A percentile compares a stretch with the other conserved stretches of the same genome.
Evolutionary conservation across 164 flowering plant genomes (phyloP).

Genomic region (Aristolochia fimbriata): DNA sequence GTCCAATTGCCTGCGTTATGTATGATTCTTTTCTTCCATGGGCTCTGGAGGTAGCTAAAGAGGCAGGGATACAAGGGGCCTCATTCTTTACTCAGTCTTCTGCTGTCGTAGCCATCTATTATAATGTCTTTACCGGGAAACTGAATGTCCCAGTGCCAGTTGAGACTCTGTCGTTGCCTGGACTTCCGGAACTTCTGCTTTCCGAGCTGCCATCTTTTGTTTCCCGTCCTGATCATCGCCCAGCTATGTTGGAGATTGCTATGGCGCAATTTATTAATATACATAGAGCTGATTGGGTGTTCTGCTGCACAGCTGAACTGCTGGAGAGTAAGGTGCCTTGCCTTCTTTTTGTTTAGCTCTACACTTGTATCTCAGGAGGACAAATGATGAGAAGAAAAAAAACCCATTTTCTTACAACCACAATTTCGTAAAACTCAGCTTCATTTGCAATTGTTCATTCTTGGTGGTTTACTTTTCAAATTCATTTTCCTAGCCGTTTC

Average conservation of each 20-base stretch:
- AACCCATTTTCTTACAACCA: not conserved
- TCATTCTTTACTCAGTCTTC: conserved; percentile 16
- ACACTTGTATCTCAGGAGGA: not conserved
- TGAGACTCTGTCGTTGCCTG: not conserved
- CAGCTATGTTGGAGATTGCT: not conserved
- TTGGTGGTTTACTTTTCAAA: too few species aligned
- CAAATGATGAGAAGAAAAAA: not conserved
- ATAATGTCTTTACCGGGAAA: not conserved
- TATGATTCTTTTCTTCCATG: conserved; percentile 13
- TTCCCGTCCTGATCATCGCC: conserved; percentile 4
- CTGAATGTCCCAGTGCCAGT: not conserved
- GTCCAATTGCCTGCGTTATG: conserved; percentile 7
- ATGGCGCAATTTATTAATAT: conserved; percentile 17
- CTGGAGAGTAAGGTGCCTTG: conserved; percentile 15
- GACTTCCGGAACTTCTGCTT: not conserved
- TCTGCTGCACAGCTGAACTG: conserved; percentile 16
- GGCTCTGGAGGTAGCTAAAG: conserved; percentile 10
- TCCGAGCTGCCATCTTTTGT: conserved; percentile 36
- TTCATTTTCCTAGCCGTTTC: too few species aligned
- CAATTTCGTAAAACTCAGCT: too few species aligned
- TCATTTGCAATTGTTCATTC: too few species aligned
- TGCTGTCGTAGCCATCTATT: not conserved
- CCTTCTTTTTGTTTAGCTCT: not conserved
- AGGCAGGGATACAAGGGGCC: conserved; percentile 6
- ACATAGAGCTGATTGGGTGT: conserved; percentile 15